phyloP scores from a whole-genome alignment of 1,139 yeast genomes.

The Scheffersomyces insectosa region DNA sequence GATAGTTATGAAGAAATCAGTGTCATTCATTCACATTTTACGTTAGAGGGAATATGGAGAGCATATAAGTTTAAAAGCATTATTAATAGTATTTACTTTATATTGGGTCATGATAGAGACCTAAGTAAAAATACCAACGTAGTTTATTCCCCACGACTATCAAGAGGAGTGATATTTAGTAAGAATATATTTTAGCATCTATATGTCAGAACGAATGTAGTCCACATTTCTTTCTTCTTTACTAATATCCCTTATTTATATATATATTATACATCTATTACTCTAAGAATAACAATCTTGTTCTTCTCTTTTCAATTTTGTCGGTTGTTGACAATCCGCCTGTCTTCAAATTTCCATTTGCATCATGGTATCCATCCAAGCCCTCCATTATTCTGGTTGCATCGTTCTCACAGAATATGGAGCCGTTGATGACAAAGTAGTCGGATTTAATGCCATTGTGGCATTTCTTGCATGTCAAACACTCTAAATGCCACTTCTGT shows the following conservation, averaged over 20 bases:
- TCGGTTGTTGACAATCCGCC: constrained; percentile 31
- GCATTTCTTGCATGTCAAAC: constrained; percentile 63
- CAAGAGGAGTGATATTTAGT: no score
- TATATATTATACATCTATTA: constrained; percentile 1
- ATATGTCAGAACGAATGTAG: background rate
- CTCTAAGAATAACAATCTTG: constrained; percentile 36
- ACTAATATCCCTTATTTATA: background rate
- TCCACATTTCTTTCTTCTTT: background rate
- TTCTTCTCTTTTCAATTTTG: constrained; percentile 46
- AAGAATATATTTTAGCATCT: background rate
- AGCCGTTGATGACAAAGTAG: constrained; percentile 54
- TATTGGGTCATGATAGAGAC: background rate
- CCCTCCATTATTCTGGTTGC: constrained; percentile 31
- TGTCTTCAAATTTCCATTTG: constrained; percentile 19
- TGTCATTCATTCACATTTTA: no score
- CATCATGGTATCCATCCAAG: constrained; percentile 21
- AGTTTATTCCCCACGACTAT: no score
- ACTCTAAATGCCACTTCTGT: constrained; percentile 66
- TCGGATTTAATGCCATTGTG: constrained; percentile 47
- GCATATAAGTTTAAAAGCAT: background rate
- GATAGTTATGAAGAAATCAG: no score
- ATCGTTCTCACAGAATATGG: constrained; percentile 52
- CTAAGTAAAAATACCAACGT: background rate
- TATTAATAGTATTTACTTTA: background rate
- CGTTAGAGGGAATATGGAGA: no score